Base-by-base conservation (phyloP, 148 eudicot genomes). In the Amaranthus palmeri region DNA sequence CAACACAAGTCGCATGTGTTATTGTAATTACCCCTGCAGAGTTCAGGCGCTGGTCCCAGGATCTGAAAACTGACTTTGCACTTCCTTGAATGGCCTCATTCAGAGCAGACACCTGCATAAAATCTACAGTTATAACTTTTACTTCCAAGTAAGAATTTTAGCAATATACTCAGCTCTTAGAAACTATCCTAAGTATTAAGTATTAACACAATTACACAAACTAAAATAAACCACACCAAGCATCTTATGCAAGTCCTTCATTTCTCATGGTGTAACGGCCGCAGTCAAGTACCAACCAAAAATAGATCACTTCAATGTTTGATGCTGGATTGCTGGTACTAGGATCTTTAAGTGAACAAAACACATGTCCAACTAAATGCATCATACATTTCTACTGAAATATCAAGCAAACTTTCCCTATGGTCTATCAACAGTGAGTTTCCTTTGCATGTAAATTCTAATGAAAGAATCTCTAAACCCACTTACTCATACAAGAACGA, bases 11-110 rank as follows among this genome's bases (percentile, higher is more conserved):
- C 60, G 54, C 13, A 54, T n/a, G 3, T 17, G 11, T 25, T 68
- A 10, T 43, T 44, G 18, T 55, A 76, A 65, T 72, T 80, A 93
- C 97, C 89, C 81, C 98, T 1, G 91, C 71, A 79, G 83, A 76
- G 77, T 83, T 86, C 51, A 95, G 86, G 55, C 96, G 96, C 73
- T 95, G 88, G 72, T 95, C 98, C 97, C 98, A 95, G 57, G 96
- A 84, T 87, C 78, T 86, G 72, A 95, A 95, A 73, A 91, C 96
- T 11, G 90, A 86, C 84, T 95, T 88, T 40, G 79, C 98, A 80
- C 98, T 95, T 78, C 96, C 98, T 42, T 87, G 41, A 76, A 91
- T 85, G 77, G 98, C 93, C 78, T 95, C 98, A 78, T 95, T 95
- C 75, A 95, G 75, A 69, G 97, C 93, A 73, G 96, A 85, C 9